Percentiles rank a stretch among this genome's conserved stretches.
These are phyloP conservation scores for Grosmannia serpens DNA, from an alignment of 2,329 filamentous ascomycete species.

Conservation along the genomic window DNA sequence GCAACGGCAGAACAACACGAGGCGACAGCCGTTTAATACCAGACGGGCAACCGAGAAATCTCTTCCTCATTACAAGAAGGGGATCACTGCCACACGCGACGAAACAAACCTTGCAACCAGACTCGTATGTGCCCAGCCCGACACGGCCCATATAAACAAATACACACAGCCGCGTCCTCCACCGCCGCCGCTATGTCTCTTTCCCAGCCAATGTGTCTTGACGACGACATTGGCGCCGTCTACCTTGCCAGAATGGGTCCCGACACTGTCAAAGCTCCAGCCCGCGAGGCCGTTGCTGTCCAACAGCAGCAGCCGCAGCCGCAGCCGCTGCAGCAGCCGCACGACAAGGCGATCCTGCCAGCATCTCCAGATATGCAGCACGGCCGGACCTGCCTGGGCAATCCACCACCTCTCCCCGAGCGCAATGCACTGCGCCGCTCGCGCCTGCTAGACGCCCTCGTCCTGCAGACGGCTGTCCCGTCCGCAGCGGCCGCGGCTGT, in stretches of 20 bases:
- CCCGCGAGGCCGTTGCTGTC: background rate
- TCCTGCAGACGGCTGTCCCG: background rate
- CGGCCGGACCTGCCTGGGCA: slow-evolving; percentile 13
- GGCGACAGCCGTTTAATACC: background rate
- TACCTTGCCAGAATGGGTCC: slow-evolving; percentile 6
- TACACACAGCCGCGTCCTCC: background rate
- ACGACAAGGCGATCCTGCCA: background rate
- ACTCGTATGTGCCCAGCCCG: too few relatives aligned
- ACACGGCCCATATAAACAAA: too few relatives aligned
- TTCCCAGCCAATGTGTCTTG: slow-evolving; percentile 4
- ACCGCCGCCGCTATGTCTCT: slow-evolving; percentile 7
- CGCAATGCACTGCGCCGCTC: slow-evolving; percentile 39
- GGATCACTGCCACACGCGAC: background rate
- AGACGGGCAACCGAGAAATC: background rate
- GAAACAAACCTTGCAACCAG: background rate
- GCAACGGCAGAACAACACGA: background rate
- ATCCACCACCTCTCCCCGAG: slow-evolving; percentile 32
- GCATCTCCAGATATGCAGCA: background rate
- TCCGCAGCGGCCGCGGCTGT: background rate
- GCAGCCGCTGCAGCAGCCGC: background rate
- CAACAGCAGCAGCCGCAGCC: background rate
- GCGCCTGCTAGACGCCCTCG: slow-evolving; percentile 24
- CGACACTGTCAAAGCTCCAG: background rate
- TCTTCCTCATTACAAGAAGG: background rate
- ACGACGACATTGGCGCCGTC: slow-evolving; percentile 6